phyloP scores from a whole-genome alignment of 2,329 filamentous ascomycete species.

The Aspergillus oerlinghausenensis region DNA sequence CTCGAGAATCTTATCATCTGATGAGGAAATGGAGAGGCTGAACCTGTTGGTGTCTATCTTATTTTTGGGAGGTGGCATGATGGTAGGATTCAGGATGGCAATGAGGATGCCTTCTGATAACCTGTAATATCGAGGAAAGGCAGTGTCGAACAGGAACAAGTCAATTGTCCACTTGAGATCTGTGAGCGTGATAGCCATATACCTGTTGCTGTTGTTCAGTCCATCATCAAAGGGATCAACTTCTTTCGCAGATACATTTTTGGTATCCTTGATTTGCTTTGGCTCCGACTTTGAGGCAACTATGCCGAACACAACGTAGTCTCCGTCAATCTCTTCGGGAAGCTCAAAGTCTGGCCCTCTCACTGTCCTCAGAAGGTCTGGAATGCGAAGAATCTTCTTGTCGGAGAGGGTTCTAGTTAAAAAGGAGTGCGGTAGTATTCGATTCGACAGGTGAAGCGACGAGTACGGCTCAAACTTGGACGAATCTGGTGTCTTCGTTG shows the following conservation, averaged over 20 bases:
- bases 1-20: constrained; percentile 84
- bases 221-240: constrained; percentile 48
- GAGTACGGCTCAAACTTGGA: constrained; percentile 83
- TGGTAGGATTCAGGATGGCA: constrained; percentile 83
- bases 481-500: constrained; percentile 42
- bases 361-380: constrained; percentile 73
- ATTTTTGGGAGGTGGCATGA: constrained; percentile 79
- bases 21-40: constrained; percentile 77
- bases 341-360: constrained; percentile 78
- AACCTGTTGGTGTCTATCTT: constrained; percentile 77
- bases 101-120: constrained; percentile 86
- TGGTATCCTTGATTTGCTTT: constrained; percentile 52
- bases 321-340: constrained; percentile 72
- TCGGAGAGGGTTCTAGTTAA: constrained; percentile 72
- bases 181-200: constrained; percentile 84
- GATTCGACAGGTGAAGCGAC: constrained; percentile 72
- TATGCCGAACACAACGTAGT: constrained; percentile 84
- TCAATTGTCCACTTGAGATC: constrained; percentile 90
- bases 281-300: constrained; percentile 86
- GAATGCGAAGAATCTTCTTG: constrained; percentile 73
- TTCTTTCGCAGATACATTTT: constrained; percentile 36
- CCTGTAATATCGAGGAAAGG: constrained; percentile 91
- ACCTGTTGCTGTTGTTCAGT: constrained; percentile 65
- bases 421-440: constrained; percentile 75
- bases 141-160: constrained; percentile 84